These are phyloP conservation scores for Zasmidium angulare DNA, from an alignment of 2,329 filamentous ascomycete genomes.

Conservation along the genomic window DNA sequence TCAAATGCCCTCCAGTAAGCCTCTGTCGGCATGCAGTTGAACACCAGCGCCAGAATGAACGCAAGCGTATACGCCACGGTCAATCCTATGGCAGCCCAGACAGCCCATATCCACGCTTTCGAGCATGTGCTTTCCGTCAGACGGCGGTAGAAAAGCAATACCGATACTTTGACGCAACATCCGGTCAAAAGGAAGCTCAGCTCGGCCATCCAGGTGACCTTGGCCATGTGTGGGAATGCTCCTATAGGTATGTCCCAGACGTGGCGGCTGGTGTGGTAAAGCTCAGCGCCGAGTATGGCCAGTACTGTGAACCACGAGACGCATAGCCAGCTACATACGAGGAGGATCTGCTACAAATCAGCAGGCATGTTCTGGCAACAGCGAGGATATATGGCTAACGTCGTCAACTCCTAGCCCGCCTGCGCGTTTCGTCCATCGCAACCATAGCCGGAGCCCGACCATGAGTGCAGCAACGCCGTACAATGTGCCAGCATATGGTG, in stretches of 20 bases:
- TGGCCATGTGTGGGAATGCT: slow-evolving; percentile 21
- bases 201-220: slow-evolving; percentile 37
- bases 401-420: slow-evolving; percentile 36
- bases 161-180: slow-evolving; percentile 38
- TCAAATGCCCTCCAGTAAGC: slow-evolving; percentile 45
- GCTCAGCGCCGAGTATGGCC: slow-evolving; percentile 23
- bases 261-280: slow-evolving; percentile 35
- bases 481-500: slow-evolving; percentile 30
- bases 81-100: slow-evolving; percentile 40
- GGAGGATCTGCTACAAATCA: slow-evolving; percentile 18
- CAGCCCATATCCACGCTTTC: slow-evolving; percentile 37
- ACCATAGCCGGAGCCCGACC: slow-evolving; percentile 29
- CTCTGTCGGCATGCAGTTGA: slow-evolving; percentile 41
- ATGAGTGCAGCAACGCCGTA: slow-evolving; percentile 29
- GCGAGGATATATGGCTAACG: slow-evolving; percentile 15
- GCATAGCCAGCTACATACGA: slow-evolving; percentile 26
- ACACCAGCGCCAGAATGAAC: slow-evolving; percentile 37
- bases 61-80: slow-evolving; percentile 40
- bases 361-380: not conserved
- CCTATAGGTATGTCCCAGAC: slow-evolving; percentile 36
- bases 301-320: slow-evolving; percentile 25
- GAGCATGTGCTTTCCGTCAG: slow-evolving; percentile 39
- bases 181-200: slow-evolving; percentile 34
- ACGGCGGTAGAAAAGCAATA: slow-evolving; percentile 45
- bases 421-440: slow-evolving; percentile 29